phyloP scores from a whole-genome alignment of 2,329 filamentous ascomycete species.

The Nakataea oryzae region DNA sequence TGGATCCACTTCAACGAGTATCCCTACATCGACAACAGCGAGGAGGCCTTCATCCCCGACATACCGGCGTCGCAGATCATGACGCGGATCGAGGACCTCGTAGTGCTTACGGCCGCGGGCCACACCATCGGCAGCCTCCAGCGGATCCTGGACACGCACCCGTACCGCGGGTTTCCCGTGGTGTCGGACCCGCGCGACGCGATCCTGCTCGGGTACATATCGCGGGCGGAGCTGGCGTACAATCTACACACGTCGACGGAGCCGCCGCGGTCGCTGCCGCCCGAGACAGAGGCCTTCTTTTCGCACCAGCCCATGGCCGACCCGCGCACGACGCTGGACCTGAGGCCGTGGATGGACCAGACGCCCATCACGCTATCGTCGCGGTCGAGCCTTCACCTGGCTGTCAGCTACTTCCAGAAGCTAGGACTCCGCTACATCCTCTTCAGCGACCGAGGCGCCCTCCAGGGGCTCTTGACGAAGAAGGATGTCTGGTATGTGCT shows the following conservation, averaged over 20 bases:
- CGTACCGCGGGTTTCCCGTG: slow-evolving; percentile 86
- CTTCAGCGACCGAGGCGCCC: slow-evolving; percentile 69
- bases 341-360: slow-evolving; percentile 97
- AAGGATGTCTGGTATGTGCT: slow-evolving; percentile 96
- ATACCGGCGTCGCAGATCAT: slow-evolving; percentile 81
- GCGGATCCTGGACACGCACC: slow-evolving; percentile 59
- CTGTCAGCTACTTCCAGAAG: slow-evolving; percentile 87
- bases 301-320: slow-evolving; percentile 73
- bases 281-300: slow-evolving; percentile 74
- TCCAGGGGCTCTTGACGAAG: slow-evolving; percentile 86
- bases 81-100: slow-evolving; percentile 84
- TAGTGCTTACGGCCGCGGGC: slow-evolving; percentile 75
- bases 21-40: slow-evolving; percentile 86
- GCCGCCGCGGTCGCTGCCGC: slow-evolving; percentile 46
- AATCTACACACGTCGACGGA: slow-evolving; percentile 57
- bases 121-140: slow-evolving; percentile 75
- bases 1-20: slow-evolving; percentile 98
- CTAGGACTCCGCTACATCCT: slow-evolving; percentile 84
- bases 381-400: slow-evolving; percentile 68
- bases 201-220: slow-evolving; percentile 85
- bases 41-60: slow-evolving; percentile 67
- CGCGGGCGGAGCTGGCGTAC: slow-evolving; percentile 77
- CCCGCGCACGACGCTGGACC: slow-evolving; percentile 67
- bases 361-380: slow-evolving; percentile 85
- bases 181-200: slow-evolving; percentile 69